Evolutionary conservation across 371 early-diverging fungal genomes (phyloP).

Genomic region (Haplosporangium sp.): DNA sequence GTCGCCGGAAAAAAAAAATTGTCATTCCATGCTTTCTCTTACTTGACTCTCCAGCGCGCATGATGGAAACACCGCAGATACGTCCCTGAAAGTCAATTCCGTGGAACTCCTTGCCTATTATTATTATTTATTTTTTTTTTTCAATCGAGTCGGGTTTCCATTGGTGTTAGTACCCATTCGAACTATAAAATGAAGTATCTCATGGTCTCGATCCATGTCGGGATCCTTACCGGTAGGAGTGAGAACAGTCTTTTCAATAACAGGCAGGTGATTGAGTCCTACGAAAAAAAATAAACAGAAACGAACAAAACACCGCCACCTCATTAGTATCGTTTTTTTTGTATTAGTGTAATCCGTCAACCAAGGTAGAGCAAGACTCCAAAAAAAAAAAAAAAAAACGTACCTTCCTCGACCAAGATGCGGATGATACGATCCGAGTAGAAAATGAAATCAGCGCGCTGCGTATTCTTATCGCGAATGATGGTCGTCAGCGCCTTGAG

Average conservation of each 20-base stretch:
- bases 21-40: slow-evolving; percentile 34
- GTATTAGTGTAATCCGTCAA: slow-evolving; percentile 1
- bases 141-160: not conserved
- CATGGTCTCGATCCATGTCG: not conserved
- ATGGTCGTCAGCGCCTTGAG: slow-evolving; percentile 87
- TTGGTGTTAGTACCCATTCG: not conserved
- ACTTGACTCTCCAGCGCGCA: slow-evolving; percentile 94
- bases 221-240: slow-evolving; percentile 78
- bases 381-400: not conserved
- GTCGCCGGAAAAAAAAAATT: not conserved
- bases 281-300: not conserved
- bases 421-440: slow-evolving; percentile 94
- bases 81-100: slow-evolving; percentile 87
- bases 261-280: slow-evolving; percentile 92
- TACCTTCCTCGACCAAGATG: slow-evolving; percentile 91
- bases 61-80: slow-evolving; percentile 96
- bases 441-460: slow-evolving; percentile 93
- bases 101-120: slow-evolving; percentile 64
- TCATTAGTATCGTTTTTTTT: not conserved
- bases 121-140: not conserved
- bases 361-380: too few relatives aligned
- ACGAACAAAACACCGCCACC: not conserved
- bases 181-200: not conserved
- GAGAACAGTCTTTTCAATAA: slow-evolving; percentile 77
- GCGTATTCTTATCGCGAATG: slow-evolving; percentile 82